Percentiles rank a stretch among this genome's conserved stretches.
phyloP scores from a whole-genome alignment of 441 rosid genomes.

The Geranium incanum region DNA sequence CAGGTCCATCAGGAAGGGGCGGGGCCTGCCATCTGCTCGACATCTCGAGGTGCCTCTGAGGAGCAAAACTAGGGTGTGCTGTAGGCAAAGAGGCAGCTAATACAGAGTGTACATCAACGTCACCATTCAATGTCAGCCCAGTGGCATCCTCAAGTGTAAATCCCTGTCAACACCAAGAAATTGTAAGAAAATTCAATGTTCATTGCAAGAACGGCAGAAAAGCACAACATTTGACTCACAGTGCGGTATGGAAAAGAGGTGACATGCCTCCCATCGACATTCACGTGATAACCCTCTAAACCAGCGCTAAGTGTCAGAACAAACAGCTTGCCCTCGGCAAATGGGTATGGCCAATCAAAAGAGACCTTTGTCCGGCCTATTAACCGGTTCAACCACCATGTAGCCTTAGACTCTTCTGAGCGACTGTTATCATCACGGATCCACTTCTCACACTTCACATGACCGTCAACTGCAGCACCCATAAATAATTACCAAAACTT shows the following conservation, averaged over 20 bases:
- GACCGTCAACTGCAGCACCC: conserved; percentile 64
- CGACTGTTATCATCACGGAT: conserved; percentile 58
- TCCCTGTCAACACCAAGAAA: conserved; percentile 45
- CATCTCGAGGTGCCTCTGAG: conserved; percentile 69
- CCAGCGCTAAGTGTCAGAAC: conserved; percentile 80
- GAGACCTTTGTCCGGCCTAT: conserved; percentile 58
- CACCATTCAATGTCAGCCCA: conserved; percentile 67
- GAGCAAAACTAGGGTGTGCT: conserved; percentile 65
- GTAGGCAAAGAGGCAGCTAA: conserved; percentile 77
- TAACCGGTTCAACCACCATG: conserved; percentile 76
- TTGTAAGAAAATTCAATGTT: conserved; percentile 19
- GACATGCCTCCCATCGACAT: conserved; percentile 75
- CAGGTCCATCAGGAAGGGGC: conserved; percentile 45
- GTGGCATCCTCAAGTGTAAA: conserved; percentile 97
- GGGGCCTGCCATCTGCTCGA: conserved; percentile 77
- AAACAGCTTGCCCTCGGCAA: conserved; percentile 63
- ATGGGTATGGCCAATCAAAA: conserved; percentile 83
- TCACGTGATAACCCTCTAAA: conserved; percentile 77
- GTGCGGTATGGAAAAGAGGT: conserved; percentile 81
- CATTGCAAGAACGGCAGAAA: conserved; percentile 1
- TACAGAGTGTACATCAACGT: conserved; percentile 65
- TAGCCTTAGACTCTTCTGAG: conserved; percentile 54
- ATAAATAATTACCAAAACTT: conserved; percentile 18
- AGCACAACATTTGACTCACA: conserved; percentile 38
- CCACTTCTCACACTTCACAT: conserved; percentile 89